Evolutionary conservation across 2,329 filamentous ascomycete genomes (phyloP).

Genomic region (Fusarium penzigii): DNA sequence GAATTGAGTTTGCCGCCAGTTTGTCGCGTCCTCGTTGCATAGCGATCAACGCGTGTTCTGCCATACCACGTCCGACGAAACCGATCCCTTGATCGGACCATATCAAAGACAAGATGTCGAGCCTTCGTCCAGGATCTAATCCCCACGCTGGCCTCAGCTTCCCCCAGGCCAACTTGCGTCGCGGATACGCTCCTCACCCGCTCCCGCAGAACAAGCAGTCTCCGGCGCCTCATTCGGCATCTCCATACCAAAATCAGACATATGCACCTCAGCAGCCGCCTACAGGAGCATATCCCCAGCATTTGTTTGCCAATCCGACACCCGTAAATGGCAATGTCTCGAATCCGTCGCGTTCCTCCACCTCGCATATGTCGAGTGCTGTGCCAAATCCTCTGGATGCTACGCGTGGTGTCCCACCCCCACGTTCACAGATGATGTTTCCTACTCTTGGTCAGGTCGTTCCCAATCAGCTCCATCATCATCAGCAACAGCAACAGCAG

Average conservation of each 20-base stretch:
- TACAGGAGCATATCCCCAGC: constrained; percentile 50
- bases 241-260: constrained; percentile 55
- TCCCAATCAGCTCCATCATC: constrained; percentile 46
- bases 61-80: constrained; percentile 13
- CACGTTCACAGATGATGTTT: constrained; percentile 46
- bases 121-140: constrained; percentile 52
- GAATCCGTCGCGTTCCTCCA: constrained; percentile 47
- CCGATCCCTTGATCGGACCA: constrained; percentile 24
- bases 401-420: constrained; percentile 44
- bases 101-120: constrained; percentile 44
- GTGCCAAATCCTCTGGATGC: constrained; percentile 50
- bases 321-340: constrained; percentile 49
- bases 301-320: constrained; percentile 52
- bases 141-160: constrained; percentile 56
- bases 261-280: constrained; percentile 55
- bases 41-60: constrained; percentile 8
- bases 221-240: constrained; percentile 54
- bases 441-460: constrained; percentile 43
- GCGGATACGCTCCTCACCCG: constrained; percentile 50
- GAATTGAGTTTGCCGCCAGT: constrained; percentile 12
- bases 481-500: constrained; percentile 41
- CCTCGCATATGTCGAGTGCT: constrained; percentile 49
- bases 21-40: constrained; percentile 2
- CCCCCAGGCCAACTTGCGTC: constrained; percentile 51
- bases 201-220: constrained; percentile 57